Evolutionary conservation across 495 filamentous ascomycete species (phyloP).

Genomic region (Penicillium paxilli): DNA sequence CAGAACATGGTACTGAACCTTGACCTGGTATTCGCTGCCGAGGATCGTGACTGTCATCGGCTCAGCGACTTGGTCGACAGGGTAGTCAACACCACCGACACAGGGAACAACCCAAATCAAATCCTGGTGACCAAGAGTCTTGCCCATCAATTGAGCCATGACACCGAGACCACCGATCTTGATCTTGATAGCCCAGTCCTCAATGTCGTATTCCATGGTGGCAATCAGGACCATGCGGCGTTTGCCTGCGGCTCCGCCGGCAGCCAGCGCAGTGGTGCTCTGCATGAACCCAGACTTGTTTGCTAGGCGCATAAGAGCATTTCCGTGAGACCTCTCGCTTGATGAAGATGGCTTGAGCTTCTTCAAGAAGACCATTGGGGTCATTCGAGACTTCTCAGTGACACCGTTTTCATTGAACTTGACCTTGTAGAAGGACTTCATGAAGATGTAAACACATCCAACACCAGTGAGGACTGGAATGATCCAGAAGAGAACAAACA

Average conservation of each 20-base stretch:
- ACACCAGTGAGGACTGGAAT: constrained; percentile 52
- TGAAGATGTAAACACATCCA: constrained; percentile 58
- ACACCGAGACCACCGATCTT: constrained; percentile 75
- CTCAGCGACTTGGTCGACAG: constrained; percentile 57
- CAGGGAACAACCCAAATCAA: constrained; percentile 74
- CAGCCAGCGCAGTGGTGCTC: constrained; percentile 42
- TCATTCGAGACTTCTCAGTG: constrained; percentile 41
- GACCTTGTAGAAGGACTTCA: constrained; percentile 70
- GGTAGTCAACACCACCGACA: constrained; percentile 68
- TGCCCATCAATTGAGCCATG: constrained; percentile 70
- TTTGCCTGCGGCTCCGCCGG: constrained; percentile 30
- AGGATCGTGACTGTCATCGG: constrained; percentile 65
- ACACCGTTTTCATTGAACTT: constrained; percentile 71
- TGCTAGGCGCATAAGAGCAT: constrained; percentile 32
- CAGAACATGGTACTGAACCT: constrained; percentile 64
- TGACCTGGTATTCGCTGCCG: constrained; percentile 61
- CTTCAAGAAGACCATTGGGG: constrained; percentile 38
- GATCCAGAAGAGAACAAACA: constrained; percentile 57
- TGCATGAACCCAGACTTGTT: constrained; percentile 47
- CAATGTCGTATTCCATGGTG: constrained; percentile 74
- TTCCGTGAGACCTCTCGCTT: constrained; percentile 10
- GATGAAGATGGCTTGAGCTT: constrained; percentile 25
- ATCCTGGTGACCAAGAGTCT: constrained; percentile 65
- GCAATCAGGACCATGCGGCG: constrained; percentile 63
- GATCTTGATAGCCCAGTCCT: constrained; percentile 71